A percentile compares a stretch with the other conserved stretches of the same genome.
Conservation (phyloP, 2,329 filamentous ascomycete genomes). For the Penicillium sp. region DNA sequence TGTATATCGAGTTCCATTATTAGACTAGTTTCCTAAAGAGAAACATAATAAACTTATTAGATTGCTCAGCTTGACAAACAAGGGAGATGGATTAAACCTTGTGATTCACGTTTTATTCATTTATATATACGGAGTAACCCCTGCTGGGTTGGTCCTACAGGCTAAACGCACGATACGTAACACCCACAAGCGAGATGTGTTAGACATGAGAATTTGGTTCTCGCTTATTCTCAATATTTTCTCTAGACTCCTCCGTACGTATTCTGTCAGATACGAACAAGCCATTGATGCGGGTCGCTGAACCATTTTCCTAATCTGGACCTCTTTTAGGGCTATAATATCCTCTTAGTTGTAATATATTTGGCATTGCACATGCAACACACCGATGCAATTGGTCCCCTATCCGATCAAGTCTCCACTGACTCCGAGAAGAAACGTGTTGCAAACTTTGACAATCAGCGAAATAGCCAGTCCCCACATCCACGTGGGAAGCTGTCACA, state of each 20-base stretch:
- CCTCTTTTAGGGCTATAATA: not conserved
- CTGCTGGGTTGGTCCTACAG: not conserved
- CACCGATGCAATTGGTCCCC: not conserved
- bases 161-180: not conserved
- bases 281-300: not conserved
- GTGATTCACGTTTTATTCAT: not conserved
- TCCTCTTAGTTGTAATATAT: not conserved
- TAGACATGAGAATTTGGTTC: no score
- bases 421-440: not conserved
- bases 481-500: not conserved
- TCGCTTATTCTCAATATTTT: not conserved
- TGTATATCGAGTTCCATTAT: not conserved
- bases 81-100: not conserved
- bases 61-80: not conserved
- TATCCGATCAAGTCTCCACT: not conserved
- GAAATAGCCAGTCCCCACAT: not conserved
- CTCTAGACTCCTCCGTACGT: not conserved
- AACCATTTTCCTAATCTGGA: not conserved
- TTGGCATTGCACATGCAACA: not conserved
- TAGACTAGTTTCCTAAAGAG: not conserved
- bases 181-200: not conserved
- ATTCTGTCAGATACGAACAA: not conserved
- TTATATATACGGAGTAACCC: not conserved
- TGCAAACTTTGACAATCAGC: not conserved
- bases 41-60: not conserved